Base-by-base conservation (phyloP, 768 basidiomycete species). In the Chiua virens region DNA sequence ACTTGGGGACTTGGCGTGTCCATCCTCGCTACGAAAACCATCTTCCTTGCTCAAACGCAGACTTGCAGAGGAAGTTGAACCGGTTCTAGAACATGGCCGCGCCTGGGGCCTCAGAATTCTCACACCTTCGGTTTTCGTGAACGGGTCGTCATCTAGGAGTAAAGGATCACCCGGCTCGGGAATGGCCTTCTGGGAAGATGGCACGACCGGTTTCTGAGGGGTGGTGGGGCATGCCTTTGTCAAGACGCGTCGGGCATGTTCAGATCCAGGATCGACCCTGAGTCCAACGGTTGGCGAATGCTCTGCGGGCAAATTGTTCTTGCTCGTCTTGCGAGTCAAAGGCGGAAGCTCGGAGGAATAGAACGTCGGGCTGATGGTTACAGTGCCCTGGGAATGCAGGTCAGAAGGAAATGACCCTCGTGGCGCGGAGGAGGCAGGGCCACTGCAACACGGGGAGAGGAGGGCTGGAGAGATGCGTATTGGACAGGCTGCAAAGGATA, bases 111-210 rank as follows among this genome's bases (percentile, higher is more conserved):
- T 70, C 34, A 81, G 30, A 71, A 85, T 63, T 59, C 62, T 77
- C 8, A 85, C 81, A 17, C 79, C 81, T 36, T 78, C 76, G 0
- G 63, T 67, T 58, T 76, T 78, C 10, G 82, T 82, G 64, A 85
- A 85, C 4, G 83, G 68, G 18, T 69, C 68, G 8, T 59, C 58
- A 11, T 69, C 69, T n/a, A 69, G 54, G 45, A 69, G 52, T 3
- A 69, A 49, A 17, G 64, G 54, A 36, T 62, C 55, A 46, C 58
- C 63, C 48, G 44, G 54, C 7, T 39, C 34, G 2, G 53, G 42
- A 14, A 52, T 28, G 17, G 45, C 39, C n/a, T 52, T 63, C 17
- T 60, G 45, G 3, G 37, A 27, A 32, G 53, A 36, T 4, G 56
- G 41, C 1, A 61, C 35, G 27, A 10, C 52, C 43, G 55, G 63